Percentiles rank a stretch among this genome's conserved stretches.
These are phyloP conservation scores for Amaranthus tricolor DNA, from an alignment of 179 eudicot genomes.

Conservation along the genomic window DNA sequence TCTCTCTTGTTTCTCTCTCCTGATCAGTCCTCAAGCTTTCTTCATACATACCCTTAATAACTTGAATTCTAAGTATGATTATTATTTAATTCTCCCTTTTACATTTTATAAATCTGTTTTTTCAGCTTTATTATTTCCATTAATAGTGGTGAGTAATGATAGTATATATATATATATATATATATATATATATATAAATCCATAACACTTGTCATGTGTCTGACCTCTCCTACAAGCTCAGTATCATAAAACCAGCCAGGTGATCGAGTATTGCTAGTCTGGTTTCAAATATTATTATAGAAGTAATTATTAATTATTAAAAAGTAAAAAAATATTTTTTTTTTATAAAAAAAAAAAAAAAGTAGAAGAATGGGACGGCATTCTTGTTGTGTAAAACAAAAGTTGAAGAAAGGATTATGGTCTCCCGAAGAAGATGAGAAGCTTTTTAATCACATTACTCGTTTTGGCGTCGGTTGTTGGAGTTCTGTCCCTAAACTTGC, in stretches of 20 bases:
- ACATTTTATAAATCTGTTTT: too few relatives aligned
- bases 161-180: background rate
- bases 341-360: background rate
- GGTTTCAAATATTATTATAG: background rate
- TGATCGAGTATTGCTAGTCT: background rate
- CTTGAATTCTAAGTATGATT: slow-evolving; percentile 72
- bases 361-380: slow-evolving; percentile 50
- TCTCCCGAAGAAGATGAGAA: slow-evolving; percentile 50
- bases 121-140: slow-evolving; percentile 10
- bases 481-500: slow-evolving; percentile 81
- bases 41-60: slow-evolving; percentile 27
- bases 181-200: slow-evolving; percentile 17
- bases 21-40: background rate
- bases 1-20: slow-evolving; percentile 29
- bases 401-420: slow-evolving; percentile 69
- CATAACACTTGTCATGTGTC: slow-evolving; percentile 26
- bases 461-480: slow-evolving; percentile 90
- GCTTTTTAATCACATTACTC: slow-evolving; percentile 59
- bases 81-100: background rate
- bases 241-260: background rate
- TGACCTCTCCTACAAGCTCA: slow-evolving; percentile 7
- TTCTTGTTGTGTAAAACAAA: slow-evolving; percentile 57
- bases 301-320: slow-evolving; percentile 11
- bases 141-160: slow-evolving; percentile 15
- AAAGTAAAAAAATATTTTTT: background rate